Evolutionary conservation across 2,329 filamentous ascomycete genomes (phyloP).

Genomic region (Aspergillus hiratsukae): DNA sequence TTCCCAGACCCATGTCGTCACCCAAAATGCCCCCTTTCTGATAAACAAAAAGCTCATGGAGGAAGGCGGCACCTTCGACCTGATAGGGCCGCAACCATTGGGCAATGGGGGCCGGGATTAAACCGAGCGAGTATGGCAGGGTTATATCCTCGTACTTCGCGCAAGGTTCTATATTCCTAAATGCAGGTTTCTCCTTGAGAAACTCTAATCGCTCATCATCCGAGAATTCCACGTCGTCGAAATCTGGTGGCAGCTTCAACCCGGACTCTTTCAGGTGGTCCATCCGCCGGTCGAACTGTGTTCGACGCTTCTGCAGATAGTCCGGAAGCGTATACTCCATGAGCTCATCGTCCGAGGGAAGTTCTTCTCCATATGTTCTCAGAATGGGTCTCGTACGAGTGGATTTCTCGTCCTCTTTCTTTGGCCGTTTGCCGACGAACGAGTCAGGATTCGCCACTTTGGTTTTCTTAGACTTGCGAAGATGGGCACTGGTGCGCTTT

Average conservation of each 20-base stretch:
- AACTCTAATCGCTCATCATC: conserved; percentile 61
- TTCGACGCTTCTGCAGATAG: conserved; percentile 66
- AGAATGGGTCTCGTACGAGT: conserved; percentile 25
- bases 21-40: conserved; percentile 87
- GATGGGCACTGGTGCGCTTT: conserved; percentile 48
- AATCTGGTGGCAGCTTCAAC: conserved; percentile 72
- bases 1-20: conserved; percentile 96
- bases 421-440: conserved; percentile 31
- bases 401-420: conserved; percentile 20
- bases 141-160: conserved; percentile 70
- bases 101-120: conserved; percentile 83
- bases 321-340: conserved; percentile 63
- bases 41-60: conserved; percentile 85
- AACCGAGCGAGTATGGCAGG: conserved; percentile 68
- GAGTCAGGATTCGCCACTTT: conserved; percentile 42
- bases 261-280: conserved; percentile 61
- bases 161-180: conserved; percentile 59
- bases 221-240: conserved; percentile 69
- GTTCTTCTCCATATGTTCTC: conserved; percentile 41
- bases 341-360: conserved; percentile 51
- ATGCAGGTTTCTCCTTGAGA: conserved; percentile 65
- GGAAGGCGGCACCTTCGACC: conserved; percentile 74
- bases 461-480: conserved; percentile 40
- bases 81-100: conserved; percentile 93
- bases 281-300: conserved; percentile 61